Base-by-base conservation (phyloP, 1,284 basidiomycete genomes). In the Boletus austroedulis region DNA sequence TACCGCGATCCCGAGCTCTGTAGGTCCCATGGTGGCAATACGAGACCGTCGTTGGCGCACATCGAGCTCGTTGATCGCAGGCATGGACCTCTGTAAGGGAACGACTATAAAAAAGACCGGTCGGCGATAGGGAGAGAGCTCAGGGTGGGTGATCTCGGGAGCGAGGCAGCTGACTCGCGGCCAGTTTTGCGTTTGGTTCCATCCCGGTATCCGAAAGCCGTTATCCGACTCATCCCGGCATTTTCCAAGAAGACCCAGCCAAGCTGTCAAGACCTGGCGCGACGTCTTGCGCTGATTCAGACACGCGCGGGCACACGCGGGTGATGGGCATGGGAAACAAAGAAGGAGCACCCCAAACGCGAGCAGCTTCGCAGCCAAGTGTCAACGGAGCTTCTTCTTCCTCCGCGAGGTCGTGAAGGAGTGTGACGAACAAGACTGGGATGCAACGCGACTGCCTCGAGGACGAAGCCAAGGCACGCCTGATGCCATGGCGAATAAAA, bases 401-500 rank as follows among this genome's bases (percentile, higher is more conserved):
- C 55, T 57, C 52, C 60, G 53, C 47, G 32, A 62, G 56, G 55
- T 59, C 28, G 56, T 63, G 54, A 58, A 63, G 57, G 58, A 58
- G 50, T 54, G 61, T 57, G 65, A 71, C 49, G 50, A 56, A 61
- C 52, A 59, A 57, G 43, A 57, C 56, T 48, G 43, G 55, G 49
- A 49, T 62, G 62, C 69, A 74, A 71, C 60, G 71, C 63, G 68
- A 68, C 60, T 64, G 63, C 69, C 69, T 73, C 71, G 73, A 71
- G 69, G 69, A 74, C 59, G 70, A 61, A 60, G 60, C 66, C 71
- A 73, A 71, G 70, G 66, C 67, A 69, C 57, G 53, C 19, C 51
- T 67, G 57, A 61, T 58, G 56, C 41, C 50, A 58, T 62, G 66
- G 60, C 55, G 62, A 70, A 56, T 49, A 68, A 68, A 70, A 62